These are phyloP conservation scores for Avicennia marina DNA, from an alignment of 257 asterid species.

Conservation along the genomic window DNA sequence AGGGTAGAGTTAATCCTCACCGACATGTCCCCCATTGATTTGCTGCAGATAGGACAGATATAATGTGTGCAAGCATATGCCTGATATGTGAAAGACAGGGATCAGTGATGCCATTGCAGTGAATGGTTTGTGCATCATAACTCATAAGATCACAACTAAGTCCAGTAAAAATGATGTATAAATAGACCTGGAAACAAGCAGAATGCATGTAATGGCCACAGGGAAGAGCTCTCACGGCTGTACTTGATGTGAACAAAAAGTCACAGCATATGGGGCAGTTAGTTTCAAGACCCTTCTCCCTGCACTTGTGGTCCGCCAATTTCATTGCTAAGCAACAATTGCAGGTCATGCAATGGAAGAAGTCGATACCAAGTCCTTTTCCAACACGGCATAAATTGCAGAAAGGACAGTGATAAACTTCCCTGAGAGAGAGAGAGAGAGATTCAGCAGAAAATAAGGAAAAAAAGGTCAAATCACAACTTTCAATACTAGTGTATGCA, in stretches of 20 bases:
- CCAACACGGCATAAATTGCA: slow-evolving; percentile 98
- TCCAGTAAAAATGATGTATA: slow-evolving; percentile 2
- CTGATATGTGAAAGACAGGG: slow-evolving; percentile 28
- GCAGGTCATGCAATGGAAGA: slow-evolving; percentile 97
- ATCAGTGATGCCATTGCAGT: background rate
- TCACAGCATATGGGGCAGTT: slow-evolving; percentile 98
- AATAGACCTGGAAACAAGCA: slow-evolving; percentile 90
- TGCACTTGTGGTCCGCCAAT: slow-evolving; percentile 80
- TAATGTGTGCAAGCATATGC: slow-evolving; percentile 95
- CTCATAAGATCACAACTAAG: background rate
- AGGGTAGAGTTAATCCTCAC: slow-evolving; percentile 33
- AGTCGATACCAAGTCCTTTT: slow-evolving; percentile 85
- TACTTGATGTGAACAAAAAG: slow-evolving; percentile 86
- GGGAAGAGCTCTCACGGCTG: slow-evolving; percentile 87
- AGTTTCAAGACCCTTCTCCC: slow-evolving; percentile 93
- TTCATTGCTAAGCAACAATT: slow-evolving; percentile 84
- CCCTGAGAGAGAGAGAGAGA: slow-evolving; percentile 31
- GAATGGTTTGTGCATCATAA: background rate
- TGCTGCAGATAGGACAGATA: slow-evolving; percentile 95
- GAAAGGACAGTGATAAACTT: slow-evolving; percentile 91
- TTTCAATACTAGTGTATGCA: background rate
- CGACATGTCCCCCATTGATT: slow-evolving; percentile 99
- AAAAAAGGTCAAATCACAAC: background rate
- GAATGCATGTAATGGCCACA: slow-evolving; percentile 99
- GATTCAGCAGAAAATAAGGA: background rate